Conservation (phyloP, 1,284 basidiomycete genomes). For the Cryptococcus amylolentus region DNA sequence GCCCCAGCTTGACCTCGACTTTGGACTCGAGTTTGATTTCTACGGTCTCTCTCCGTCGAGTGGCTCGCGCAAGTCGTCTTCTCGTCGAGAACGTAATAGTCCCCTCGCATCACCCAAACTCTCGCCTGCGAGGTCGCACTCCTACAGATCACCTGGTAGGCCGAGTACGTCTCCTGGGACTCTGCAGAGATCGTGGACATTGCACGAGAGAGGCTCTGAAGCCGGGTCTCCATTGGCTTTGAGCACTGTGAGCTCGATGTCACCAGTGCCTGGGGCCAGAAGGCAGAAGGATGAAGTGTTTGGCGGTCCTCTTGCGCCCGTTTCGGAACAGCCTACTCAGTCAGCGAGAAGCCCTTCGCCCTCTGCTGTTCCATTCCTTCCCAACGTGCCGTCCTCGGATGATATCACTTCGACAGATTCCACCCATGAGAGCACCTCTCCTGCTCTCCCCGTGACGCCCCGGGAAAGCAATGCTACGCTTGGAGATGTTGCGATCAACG, state of each 20-base stretch:
- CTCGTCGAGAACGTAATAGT: constrained; percentile 10
- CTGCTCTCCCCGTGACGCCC: constrained; percentile 43
- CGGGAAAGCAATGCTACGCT: constrained; percentile 14
- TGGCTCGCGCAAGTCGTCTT: constrained; percentile 32
- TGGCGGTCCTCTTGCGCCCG: not conserved
- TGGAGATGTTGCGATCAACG: not conserved
- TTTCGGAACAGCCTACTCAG: not conserved
- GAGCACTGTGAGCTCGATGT: not conserved
- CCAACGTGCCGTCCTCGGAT: constrained; percentile 24
- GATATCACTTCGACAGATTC: constrained; percentile 43
- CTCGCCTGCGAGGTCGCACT: constrained; percentile 13
- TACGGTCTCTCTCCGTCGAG: constrained; percentile 10
- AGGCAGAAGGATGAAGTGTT: not conserved
- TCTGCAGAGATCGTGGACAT: constrained; percentile 12
- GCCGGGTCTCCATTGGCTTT: not conserved
- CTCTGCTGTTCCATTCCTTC: constrained; percentile 12
- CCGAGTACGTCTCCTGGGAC: constrained; percentile 3
- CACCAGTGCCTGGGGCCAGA: not conserved
- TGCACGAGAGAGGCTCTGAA: constrained; percentile 3
- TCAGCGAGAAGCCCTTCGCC: not conserved
- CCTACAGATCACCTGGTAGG: constrained; percentile 10
- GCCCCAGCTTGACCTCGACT: constrained; percentile 46
- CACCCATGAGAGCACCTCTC: constrained; percentile 40
- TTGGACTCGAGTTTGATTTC: constrained; percentile 40
- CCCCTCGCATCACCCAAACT: constrained; percentile 4